Conservation (phyloP, 1,284 basidiomycete genomes). For the Kwoniella shivajii region DNA sequence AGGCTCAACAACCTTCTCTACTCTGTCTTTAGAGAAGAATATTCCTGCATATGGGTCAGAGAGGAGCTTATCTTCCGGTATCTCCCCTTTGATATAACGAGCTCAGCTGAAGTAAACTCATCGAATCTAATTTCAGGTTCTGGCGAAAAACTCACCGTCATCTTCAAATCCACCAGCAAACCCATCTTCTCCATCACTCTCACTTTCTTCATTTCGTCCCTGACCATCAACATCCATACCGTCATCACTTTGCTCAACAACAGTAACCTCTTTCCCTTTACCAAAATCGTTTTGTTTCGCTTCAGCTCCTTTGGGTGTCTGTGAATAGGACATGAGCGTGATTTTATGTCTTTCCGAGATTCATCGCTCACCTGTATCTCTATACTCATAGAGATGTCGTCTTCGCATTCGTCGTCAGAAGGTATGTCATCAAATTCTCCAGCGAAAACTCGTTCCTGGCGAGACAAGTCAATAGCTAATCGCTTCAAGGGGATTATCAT, state of each 20-base stretch:
- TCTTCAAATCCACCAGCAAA: slow-evolving; percentile 44
- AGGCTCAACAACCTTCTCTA: slow-evolving; percentile 77
- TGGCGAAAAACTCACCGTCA: slow-evolving; percentile 23
- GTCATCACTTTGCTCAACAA: slow-evolving; percentile 7
- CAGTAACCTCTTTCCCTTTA: slow-evolving; percentile 3
- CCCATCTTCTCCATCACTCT: slow-evolving; percentile 40
- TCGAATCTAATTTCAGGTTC: neutral
- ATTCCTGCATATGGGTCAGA: slow-evolving; percentile 86
- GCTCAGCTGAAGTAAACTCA: too few relatives aligned
- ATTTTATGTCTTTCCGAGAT: too few relatives aligned
- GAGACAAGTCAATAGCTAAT: neutral
- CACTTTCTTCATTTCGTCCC: slow-evolving; percentile 12
- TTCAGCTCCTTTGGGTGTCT: too few relatives aligned
- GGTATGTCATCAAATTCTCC: slow-evolving; percentile 73
- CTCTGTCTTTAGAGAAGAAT: slow-evolving; percentile 87
- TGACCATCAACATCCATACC: slow-evolving; percentile 1
- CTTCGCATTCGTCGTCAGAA: slow-evolving; percentile 56
- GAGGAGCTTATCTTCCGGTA: slow-evolving; percentile 13
- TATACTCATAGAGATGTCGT: neutral
- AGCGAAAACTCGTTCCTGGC: slow-evolving; percentile 56
- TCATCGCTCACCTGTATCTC: too few relatives aligned
- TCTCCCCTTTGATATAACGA: neutral
- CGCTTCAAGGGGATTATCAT: slow-evolving; percentile 34
- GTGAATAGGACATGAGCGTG: too few relatives aligned
- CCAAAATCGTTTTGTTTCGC: neutral